Conservation (phyloP, 2,329 filamentous ascomycete species). For the Tolypocladium sp. region DNA sequence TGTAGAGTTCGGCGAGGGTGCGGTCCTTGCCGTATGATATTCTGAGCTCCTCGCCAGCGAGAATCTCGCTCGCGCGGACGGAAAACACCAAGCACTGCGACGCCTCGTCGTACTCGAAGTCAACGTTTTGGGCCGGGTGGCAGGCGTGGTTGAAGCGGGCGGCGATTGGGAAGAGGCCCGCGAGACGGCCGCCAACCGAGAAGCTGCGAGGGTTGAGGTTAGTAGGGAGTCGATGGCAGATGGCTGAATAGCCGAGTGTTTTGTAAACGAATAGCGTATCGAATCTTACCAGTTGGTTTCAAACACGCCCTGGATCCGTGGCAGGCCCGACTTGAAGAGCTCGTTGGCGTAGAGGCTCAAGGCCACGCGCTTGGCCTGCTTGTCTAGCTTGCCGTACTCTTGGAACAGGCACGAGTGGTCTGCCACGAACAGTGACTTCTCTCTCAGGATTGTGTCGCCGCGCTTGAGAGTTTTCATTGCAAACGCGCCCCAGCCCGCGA, state of each 20-base stretch:
- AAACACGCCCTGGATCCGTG: constrained; percentile 27
- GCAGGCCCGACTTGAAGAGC: constrained; percentile 15
- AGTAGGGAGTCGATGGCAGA: no score
- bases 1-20: constrained; percentile 26
- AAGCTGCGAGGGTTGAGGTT: constrained; percentile 12
- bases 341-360: constrained; percentile 27
- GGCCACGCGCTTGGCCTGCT: constrained; percentile 20
- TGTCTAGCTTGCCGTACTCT: constrained; percentile 25
- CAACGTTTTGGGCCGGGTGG: constrained; percentile 28
- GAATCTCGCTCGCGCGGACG: constrained; percentile 23
- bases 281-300: constrained; percentile 39
- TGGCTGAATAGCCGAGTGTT: no score
- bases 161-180: constrained; percentile 38
- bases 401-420: constrained; percentile 16
- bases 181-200: constrained; percentile 13
- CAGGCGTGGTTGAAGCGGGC: constrained; percentile 54
- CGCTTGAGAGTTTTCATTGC: constrained; percentile 26
- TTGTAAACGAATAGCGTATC: no score
- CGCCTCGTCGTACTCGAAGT: constrained; percentile 29
- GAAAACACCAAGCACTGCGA: constrained; percentile 30
- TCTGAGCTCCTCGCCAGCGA: constrained; percentile 37
- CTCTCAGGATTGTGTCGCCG: constrained; percentile 33
- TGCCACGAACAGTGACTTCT: constrained; percentile 32
- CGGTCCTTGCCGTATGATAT: constrained; percentile 36
- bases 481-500: constrained; percentile 39